Conservation (phyloP, 805 yeast genomes). For the Novakomyces olei region DNA sequence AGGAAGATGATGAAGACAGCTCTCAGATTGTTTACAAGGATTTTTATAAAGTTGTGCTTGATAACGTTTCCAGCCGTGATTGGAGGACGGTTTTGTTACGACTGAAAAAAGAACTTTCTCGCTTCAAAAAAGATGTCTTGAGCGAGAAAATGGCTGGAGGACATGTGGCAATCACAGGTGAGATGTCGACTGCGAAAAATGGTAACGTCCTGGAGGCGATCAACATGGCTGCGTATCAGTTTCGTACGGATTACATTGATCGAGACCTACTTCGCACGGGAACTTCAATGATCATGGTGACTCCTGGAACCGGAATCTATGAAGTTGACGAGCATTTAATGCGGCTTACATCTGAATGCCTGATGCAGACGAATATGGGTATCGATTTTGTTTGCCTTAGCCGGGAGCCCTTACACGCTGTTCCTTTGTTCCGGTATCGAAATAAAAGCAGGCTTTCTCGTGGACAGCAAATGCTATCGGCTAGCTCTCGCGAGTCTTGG, state of each 20-base stretch:
- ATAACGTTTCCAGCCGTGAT: constrained; percentile 66
- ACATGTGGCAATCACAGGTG: constrained; percentile 20
- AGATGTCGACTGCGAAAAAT: constrained; percentile 64
- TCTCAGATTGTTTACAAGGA: constrained; percentile 19
- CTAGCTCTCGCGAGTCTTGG: no score
- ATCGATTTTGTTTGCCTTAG: constrained; percentile 74
- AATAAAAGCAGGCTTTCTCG: no score
- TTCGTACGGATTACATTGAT: constrained; percentile 56
- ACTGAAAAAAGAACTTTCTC: constrained; percentile 61
- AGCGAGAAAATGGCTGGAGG: constrained; percentile 19
- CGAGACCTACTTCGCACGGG: constrained; percentile 76
- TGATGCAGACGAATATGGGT: constrained; percentile 61
- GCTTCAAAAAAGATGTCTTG: constrained; percentile 53
- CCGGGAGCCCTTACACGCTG: constrained; percentile 77
- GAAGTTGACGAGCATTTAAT: constrained; percentile 72
- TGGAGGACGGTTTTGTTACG: constrained; percentile 89
- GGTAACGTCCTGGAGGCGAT: constrained; percentile 78
- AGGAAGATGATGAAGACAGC: constrained; percentile 5
- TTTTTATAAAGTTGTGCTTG: constrained; percentile 82
- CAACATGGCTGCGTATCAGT: constrained; percentile 56
- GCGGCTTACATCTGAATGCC: constrained; percentile 48
- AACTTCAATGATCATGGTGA: constrained; percentile 66
- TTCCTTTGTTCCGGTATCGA: constrained; percentile 58
- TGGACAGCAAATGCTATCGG: no score
- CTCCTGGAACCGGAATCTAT: constrained; percentile 84